These are phyloP conservation scores for Aureobasidium leucospermi DNA, from an alignment of 2,329 filamentous ascomycete species.

Conservation along the genomic window DNA sequence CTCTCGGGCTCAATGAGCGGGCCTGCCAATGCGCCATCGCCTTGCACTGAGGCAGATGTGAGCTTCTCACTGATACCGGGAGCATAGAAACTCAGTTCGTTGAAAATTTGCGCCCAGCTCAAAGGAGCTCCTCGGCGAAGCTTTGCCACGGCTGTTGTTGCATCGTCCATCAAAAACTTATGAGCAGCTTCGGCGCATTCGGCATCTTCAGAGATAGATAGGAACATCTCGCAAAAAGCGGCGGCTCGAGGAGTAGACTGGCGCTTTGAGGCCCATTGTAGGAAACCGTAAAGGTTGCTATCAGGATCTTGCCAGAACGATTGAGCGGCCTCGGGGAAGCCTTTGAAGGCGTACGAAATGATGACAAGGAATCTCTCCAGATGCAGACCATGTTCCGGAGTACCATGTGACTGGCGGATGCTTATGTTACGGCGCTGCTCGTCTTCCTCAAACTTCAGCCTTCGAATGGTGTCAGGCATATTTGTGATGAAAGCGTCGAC, in stretches of 20 bases:
- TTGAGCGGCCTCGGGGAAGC: constrained; percentile 72
- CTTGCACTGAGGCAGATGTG: constrained; percentile 38
- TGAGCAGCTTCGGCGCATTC: constrained; percentile 80
- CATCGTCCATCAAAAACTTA: constrained; percentile 82
- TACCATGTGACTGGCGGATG: constrained; percentile 34
- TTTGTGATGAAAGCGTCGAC: constrained; percentile 91
- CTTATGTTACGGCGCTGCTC: constrained; percentile 58
- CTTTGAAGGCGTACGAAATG: constrained; percentile 85
- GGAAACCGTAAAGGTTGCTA: constrained; percentile 85
- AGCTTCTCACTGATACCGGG: constrained; percentile 69
- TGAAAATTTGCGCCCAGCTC: constrained; percentile 89
- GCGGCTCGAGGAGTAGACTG: constrained; percentile 94
- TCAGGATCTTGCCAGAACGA: constrained; percentile 91
- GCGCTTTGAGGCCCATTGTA: constrained; percentile 93
- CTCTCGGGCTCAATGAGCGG: constrained; percentile 81
- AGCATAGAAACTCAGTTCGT: constrained; percentile 79
- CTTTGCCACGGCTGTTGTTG: constrained; percentile 58
- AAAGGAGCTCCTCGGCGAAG: constrained; percentile 76
- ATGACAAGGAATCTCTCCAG: constrained; percentile 88
- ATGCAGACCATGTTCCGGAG: constrained; percentile 18
- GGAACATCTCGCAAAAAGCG: constrained; percentile 93
- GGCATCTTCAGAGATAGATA: constrained; percentile 75
- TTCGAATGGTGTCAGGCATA: constrained; percentile 83
- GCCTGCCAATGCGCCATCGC: constrained; percentile 17
- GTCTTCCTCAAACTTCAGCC: constrained; percentile 80